Base-by-base conservation (phyloP, 768 basidiomycete species). In the Suillus paluster region DNA sequence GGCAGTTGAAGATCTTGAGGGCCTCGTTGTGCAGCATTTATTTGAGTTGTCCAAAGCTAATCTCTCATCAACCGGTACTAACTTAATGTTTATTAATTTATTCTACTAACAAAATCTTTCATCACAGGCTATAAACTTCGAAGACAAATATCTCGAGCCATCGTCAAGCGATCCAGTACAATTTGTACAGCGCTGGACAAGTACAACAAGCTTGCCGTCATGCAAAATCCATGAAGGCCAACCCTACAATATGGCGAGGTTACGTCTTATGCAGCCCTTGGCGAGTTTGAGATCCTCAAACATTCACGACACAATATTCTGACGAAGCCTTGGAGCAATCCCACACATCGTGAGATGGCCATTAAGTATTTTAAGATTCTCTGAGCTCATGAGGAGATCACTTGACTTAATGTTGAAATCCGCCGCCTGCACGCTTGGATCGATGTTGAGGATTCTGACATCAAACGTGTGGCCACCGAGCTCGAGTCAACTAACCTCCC, bases 1-100 rank as follows among this genome's bases (percentile, higher is more conserved):
- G 8, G 75, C 75, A 0, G 67, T 81, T 1, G 68, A 78, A 17
- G 64, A 69, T 17, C 63, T 81, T 0, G 72, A 80, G 54, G 46
- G 66, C 21, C 74, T 80, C 12, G 72, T 76, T 5, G 62, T 78
- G 0, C 74, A 74, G 61, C 69, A 70, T 1, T 63, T 80, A 1
- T 79, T 81, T 64, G 78, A 81, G 63, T 68, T 80, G 6, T 74
- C 76, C 21, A 76, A 76, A 61, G 58, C 78, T 41, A 79, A 79
- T 64, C 63, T 79, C 12, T 66, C 73, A 15, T 60, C 65, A 4
- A 79, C 72, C n/a, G 77, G 78, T 77, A 61, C 41, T 52, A 25
- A 25, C 49, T 52, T n/a, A 7, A 27, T 52, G 25, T 27, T 52
- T 9, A 7, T 27, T 5, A 25, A 42, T n/a, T 7, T 8, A 19